Conservation (phyloP, 176 grass and related monocot genomes). For the Triticum turgidum region DNA sequence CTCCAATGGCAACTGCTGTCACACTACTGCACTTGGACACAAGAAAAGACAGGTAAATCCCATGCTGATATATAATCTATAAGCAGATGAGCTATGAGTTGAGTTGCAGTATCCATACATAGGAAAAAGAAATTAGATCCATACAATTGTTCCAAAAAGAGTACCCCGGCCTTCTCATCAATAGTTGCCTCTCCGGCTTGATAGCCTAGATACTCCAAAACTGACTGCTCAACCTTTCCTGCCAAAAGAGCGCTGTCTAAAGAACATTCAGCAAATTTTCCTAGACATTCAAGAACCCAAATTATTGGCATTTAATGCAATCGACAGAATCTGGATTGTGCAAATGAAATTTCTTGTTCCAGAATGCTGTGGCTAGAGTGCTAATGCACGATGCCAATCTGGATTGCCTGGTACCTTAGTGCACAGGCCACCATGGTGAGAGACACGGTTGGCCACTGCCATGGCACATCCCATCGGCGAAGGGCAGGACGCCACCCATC, state of each 20-base stretch:
- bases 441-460: conserved; percentile 79
- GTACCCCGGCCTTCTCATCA: conserved; percentile 82
- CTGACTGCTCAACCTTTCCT: conserved; percentile 60
- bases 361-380: background rate
- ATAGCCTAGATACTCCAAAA: conserved; percentile 73
- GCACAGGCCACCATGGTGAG: conserved; percentile 84
- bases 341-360: background rate
- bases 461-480: conserved; percentile 83
- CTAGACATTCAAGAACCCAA: background rate
- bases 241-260: conserved; percentile 86
- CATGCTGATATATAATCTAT: background rate
- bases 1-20: conserved; percentile 60
- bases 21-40: conserved; percentile 50
- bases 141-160: conserved; percentile 82
- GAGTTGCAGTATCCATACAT: background rate
- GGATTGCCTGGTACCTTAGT: conserved; percentile 47
- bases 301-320: background rate
- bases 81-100: background rate
- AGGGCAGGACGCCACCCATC: conserved; percentile 48
- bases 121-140: conserved; percentile 27
- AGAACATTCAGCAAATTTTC: conserved; percentile 54
- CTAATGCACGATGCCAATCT: background rate
- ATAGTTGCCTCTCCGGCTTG: conserved; percentile 50
- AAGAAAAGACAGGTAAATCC: conserved; percentile 28
- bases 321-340: background rate